These are phyloP conservation scores for Microbotryomycetes sp. DNA, from an alignment of 1,284 basidiomycete genomes.

Conservation along the genomic window DNA sequence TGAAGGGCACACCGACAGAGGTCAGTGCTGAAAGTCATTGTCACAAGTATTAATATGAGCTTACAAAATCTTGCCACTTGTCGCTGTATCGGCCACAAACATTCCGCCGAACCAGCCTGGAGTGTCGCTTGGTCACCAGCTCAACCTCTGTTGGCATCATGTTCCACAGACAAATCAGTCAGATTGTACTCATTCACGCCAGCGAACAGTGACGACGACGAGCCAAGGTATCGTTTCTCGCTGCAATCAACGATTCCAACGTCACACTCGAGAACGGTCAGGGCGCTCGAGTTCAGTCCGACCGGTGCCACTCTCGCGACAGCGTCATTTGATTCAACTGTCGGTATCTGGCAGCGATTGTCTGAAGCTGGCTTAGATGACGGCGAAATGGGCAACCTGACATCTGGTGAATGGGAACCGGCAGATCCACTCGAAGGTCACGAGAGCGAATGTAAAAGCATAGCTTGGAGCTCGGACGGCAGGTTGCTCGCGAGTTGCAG, in stretches of 20 bases:
- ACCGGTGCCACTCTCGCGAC: slow-evolving; percentile 84
- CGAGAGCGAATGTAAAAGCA: slow-evolving; percentile 94
- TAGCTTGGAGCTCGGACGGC: slow-evolving; percentile 74
- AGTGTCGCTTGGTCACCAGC: slow-evolving; percentile 84
- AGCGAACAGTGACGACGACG: slow-evolving; percentile 31
- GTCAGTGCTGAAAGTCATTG: no score
- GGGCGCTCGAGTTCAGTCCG: slow-evolving; percentile 82
- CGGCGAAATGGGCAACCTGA: slow-evolving; percentile 41
- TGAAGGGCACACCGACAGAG: slow-evolving; percentile 73
- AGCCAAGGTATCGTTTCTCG: slow-evolving; percentile 27
- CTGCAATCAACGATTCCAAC: slow-evolving; percentile 49
- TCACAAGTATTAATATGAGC: no score
- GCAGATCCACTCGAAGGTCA: slow-evolving; percentile 74
- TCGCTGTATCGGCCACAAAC: no score
- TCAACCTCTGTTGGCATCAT: slow-evolving; percentile 76
- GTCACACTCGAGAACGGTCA: slow-evolving; percentile 85
- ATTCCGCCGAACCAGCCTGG: no score
- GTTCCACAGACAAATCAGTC: slow-evolving; percentile 89
- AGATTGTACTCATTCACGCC: slow-evolving; percentile 67
- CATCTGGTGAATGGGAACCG: slow-evolving; percentile 68
- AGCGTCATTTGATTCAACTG: slow-evolving; percentile 88
- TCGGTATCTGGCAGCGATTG: slow-evolving; percentile 79
- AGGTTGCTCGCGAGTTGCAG: slow-evolving; percentile 84
- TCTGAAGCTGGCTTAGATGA: slow-evolving; percentile 47
- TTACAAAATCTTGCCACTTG: no score